Evolutionary conservation across 176 grass and related monocot species (phyloP).

Genomic region (Microstegium vimineum): DNA sequence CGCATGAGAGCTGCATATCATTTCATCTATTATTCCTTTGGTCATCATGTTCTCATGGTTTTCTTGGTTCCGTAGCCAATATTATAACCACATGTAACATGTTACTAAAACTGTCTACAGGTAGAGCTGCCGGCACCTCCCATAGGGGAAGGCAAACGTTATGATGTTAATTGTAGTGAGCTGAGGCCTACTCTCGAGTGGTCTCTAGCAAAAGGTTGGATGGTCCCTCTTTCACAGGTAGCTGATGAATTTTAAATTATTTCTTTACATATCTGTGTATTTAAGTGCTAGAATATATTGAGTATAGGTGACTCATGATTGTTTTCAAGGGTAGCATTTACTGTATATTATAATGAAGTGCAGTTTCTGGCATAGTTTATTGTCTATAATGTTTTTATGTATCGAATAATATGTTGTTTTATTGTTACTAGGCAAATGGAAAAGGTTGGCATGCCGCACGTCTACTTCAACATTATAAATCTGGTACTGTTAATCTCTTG

Average conservation of each 20-base stretch:
- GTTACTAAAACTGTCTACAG: conserved; percentile 19
- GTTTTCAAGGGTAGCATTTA: not conserved
- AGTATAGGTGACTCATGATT: conserved; percentile 1
- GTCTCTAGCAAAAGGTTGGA: conserved; percentile 40
- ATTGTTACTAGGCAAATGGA: conserved; percentile 26
- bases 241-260: not conserved
- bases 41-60: conserved; percentile 2
- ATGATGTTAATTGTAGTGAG: conserved; percentile 22
- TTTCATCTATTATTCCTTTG: not conserved
- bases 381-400: not conserved
- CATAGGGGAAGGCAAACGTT: conserved; percentile 28
- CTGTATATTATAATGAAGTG: not conserved
- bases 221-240: conserved; percentile 43
- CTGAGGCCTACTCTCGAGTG: conserved; percentile 51
- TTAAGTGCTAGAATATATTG: not conserved
- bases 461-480: conserved; percentile 24
- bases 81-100: conserved; percentile 13
- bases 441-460: conserved; percentile 20
- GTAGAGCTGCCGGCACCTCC: conserved; percentile 22
- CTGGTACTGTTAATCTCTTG: conserved; percentile 24
- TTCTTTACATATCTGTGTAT: conserved; percentile 1
- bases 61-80: not conserved
- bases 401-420: conserved; percentile 22
- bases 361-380: not conserved
- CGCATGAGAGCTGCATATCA: not conserved